Conservation (phyloP, 164 flowering plant species). For the Dillenia suffruticosa region DNA sequence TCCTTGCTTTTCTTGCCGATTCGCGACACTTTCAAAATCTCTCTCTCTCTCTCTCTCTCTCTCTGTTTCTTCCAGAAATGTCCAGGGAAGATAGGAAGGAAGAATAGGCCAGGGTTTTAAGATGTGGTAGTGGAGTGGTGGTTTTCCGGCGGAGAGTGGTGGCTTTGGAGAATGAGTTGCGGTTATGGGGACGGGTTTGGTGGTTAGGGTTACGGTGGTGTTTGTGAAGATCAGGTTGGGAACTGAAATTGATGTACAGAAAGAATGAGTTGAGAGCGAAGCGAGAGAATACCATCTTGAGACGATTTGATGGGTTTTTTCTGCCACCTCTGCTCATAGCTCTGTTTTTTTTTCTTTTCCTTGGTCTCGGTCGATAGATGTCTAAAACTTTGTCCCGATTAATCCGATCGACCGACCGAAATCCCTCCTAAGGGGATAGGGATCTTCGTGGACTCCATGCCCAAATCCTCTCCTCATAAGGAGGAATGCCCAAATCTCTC, state of each 20-base stretch:
- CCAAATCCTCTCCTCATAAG: too few relatives aligned
- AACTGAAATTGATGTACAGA: slow-evolving; percentile 50
- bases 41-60: too few relatives aligned
- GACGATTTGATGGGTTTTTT: slow-evolving; percentile 8
- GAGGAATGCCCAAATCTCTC: too few relatives aligned
- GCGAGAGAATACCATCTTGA: slow-evolving; percentile 45
- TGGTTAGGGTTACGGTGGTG: slow-evolving; percentile 1
- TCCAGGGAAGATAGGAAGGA: slow-evolving; percentile 91
- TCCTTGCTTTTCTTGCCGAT: too few relatives aligned
- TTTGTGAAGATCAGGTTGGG: slow-evolving; percentile 21
- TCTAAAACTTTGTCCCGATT: too few relatives aligned
- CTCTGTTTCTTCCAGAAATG: too few relatives aligned
- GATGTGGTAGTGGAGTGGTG: slow-evolving; percentile 7
- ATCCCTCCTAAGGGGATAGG: too few relatives aligned
- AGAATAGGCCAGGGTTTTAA: slow-evolving; percentile 85
- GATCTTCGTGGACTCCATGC: too few relatives aligned
- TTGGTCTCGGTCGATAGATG: too few relatives aligned
- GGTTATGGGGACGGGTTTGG: slow-evolving; percentile 2
- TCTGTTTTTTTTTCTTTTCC: background rate
- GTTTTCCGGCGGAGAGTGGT: slow-evolving; percentile 13
- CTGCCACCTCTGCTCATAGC: slow-evolving; percentile 24
- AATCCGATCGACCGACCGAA: too few relatives aligned
- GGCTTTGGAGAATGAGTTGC: background rate
- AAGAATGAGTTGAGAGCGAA: slow-evolving; percentile 53
- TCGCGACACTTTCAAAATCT: too few relatives aligned